A percentile compares a stretch with the other conserved stretches of the same genome.
phyloP scores from a whole-genome alignment of 2,329 filamentous ascomycete species.

The Penicillium brevicompactum region DNA sequence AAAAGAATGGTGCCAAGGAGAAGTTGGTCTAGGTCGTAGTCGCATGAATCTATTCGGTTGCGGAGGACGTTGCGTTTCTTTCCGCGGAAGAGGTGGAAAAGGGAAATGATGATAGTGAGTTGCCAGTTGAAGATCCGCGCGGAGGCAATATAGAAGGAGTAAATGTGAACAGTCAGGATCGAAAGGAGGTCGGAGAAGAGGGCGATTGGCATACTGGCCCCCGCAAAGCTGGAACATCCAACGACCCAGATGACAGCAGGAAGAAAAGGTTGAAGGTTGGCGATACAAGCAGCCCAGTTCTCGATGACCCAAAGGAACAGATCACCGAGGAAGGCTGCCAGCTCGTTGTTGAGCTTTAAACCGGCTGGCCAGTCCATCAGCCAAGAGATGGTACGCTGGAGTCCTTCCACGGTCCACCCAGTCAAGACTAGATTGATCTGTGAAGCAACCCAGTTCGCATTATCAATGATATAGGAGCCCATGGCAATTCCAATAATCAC shows the following conservation, averaged over 20 bases:
- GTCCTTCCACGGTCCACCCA: constrained; percentile 82
- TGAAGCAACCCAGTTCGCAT: constrained; percentile 78
- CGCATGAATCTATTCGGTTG: constrained; percentile 97
- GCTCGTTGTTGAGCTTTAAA: constrained; percentile 89
- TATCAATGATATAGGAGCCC: constrained; percentile 96
- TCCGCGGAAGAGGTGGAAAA: constrained; percentile 98
- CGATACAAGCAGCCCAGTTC: constrained; percentile 90
- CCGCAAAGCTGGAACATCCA: constrained; percentile 91
- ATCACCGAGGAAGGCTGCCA: constrained; percentile 91
- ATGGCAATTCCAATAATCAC: constrained; percentile 97
- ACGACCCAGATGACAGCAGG: constrained; percentile 88
- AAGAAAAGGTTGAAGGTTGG: constrained; percentile 74
- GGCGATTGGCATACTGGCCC: constrained; percentile 94
- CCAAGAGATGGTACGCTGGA: constrained; percentile 90
- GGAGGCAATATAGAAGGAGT: constrained; percentile 96
- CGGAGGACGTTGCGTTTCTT: constrained; percentile 97
- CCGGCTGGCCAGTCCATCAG: constrained; percentile 95
- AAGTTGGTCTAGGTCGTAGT: constrained; percentile 96
- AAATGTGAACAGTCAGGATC: constrained; percentile 90
- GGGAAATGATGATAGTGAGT: constrained; percentile 89
- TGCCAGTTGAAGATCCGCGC: constrained; percentile 99
- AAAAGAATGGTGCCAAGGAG: constrained; percentile 96
- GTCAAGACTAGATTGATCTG: constrained; percentile 75
- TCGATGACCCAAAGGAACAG: constrained; percentile 98
- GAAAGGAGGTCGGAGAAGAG: constrained; percentile 93